phyloP scores from a whole-genome alignment of 345 rosid genomes.

The Populus davidiana region DNA sequence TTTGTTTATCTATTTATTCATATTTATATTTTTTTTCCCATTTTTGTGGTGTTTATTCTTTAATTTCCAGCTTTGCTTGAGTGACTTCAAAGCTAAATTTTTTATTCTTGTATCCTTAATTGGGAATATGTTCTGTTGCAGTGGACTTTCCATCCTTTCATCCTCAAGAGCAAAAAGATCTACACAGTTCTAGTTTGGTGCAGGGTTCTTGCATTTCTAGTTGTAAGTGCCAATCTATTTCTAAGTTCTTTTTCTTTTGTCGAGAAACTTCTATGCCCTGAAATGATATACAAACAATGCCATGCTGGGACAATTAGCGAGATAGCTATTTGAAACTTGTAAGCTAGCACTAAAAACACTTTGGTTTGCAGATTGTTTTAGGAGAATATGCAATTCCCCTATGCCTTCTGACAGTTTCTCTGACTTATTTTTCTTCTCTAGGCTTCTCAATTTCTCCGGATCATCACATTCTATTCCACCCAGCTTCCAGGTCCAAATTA shows the following conservation, averaged over 20 bases:
- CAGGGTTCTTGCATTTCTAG: constrained; percentile 92
- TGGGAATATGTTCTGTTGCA: constrained; percentile 35
- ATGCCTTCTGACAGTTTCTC: constrained; percentile 15
- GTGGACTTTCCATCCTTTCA: constrained; percentile 99
- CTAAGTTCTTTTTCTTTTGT: background rate
- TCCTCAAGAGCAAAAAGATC: constrained; percentile 89
- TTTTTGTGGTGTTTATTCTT: background rate
- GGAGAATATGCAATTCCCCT: background rate
- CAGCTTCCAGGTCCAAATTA: constrained; percentile 99
- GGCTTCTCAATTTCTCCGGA: constrained; percentile 86
- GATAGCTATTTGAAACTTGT: background rate
- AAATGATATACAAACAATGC: background rate
- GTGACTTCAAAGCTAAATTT: background rate
- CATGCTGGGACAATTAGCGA: background rate
- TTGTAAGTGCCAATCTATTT: constrained; percentile 53
- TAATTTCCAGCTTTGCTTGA: background rate
- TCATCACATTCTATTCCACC: constrained; percentile 87
- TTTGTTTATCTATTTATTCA: background rate
- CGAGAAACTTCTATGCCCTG: constrained; percentile 1
- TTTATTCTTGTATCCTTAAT: background rate
- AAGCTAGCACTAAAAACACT: background rate
- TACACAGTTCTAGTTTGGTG: constrained; percentile 97
- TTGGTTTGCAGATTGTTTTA: background rate
- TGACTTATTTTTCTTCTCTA: constrained; percentile 24
- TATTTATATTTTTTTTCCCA: background rate